Base-by-base conservation (phyloP, 495 filamentous ascomycete species). In the Annulohypoxylon nitens region DNA sequence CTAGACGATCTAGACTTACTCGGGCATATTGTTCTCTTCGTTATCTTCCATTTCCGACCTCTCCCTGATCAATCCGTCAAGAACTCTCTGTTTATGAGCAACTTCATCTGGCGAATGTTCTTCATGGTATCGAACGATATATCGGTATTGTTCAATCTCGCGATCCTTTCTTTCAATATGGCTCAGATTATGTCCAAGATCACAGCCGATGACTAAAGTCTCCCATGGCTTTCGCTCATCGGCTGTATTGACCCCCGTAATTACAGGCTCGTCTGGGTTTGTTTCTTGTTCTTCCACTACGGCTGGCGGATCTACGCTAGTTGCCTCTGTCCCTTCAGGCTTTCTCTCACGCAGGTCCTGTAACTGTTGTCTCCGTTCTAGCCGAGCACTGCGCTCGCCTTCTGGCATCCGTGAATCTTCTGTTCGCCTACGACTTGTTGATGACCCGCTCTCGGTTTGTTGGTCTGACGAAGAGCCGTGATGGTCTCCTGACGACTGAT, bases 91-190 rank as follows among this genome's bases (percentile, higher is more conserved):
- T 23, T 79, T 59, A n/a, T 77, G 77, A 34, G 55, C 25, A 25
- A 73, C 73, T 36, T 75, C 50, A 18, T 70, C 33, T 34, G 76
- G 73, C 30, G 82, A 80, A 39, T 79, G 60, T 8, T 79, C 23
- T 9, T 71, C 62, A 30, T 83, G 79, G 51, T 79, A 61, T 7
- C 72, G 64, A 6, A 77, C 61, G 64, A 80, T 80, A 30, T 79
- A 76, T 7, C 75, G 74, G 6, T 76, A 75, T 18, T 80, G 82
- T 23, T 76, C 76, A 16, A 85, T 76, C 64, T 80, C 78, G 16
- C 83, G 73, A 47, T 83, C 75, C 20, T 82, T 83, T 14, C 75
- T 58, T 64, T 84, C 76, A 23, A 85, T 82, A 18, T 70, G 70
- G 34, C 76, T 83, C 26, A 81, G 64, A 34, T 83, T 81, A 50